Conservation (phyloP, 441 rosid genomes). For the Adansonia grandidieri region DNA sequence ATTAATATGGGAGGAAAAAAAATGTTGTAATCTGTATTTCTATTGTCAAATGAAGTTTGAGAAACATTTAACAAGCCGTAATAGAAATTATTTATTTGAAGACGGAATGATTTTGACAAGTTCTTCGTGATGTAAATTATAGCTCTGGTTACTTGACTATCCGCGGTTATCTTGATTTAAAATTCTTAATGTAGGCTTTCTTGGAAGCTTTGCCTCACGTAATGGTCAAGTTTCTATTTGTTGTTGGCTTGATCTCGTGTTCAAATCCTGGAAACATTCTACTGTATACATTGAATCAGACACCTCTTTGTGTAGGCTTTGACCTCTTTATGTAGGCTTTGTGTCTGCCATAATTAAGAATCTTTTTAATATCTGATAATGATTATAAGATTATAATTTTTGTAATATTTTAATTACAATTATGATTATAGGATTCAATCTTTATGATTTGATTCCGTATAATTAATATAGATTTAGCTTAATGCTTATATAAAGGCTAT, state of each 20-base stretch:
- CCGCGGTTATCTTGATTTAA: neutral
- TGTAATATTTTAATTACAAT: too few species aligned
- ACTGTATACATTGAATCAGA: too few species aligned
- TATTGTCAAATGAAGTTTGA: constrained; percentile 33
- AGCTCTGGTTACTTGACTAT: neutral
- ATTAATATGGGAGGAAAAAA: constrained; percentile 36
- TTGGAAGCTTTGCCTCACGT: neutral
- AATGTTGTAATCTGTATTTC: constrained; percentile 30
- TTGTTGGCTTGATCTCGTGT: too few species aligned
- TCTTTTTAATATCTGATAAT: too few species aligned
- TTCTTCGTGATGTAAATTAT: neutral
- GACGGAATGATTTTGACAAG: neutral
- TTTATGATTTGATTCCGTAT: too few species aligned
- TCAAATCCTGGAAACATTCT: too few species aligned
- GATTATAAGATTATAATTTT: too few species aligned
- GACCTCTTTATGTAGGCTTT: neutral
- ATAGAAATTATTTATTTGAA: neutral
- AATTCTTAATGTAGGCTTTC: neutral
- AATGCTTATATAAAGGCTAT: too few species aligned
- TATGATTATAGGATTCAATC: too few species aligned
- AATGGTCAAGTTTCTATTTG: neutral
- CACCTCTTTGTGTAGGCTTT: too few species aligned
- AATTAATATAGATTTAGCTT: too few species aligned
- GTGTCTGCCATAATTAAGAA: too few species aligned
- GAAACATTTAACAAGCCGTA: neutral